Evolutionary conservation across 2,329 filamentous ascomycete species (phyloP).

Genomic region (Teratosphaeria destructans): DNA sequence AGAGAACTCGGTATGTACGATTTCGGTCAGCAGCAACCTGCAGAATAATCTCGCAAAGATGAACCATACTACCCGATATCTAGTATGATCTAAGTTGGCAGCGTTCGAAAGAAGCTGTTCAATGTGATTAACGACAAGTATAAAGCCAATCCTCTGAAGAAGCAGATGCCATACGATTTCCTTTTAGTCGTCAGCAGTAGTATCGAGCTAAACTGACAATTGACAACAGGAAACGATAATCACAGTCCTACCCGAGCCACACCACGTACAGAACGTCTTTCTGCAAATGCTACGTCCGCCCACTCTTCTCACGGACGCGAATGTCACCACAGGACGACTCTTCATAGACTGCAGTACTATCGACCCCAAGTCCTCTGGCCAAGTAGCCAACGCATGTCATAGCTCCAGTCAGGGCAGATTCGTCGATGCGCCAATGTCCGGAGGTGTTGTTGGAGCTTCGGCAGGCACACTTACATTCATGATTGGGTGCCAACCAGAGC

Average conservation of each 20-base stretch:
- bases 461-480: conserved; percentile 91
- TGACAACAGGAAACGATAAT: conserved; percentile 64
- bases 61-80: conserved; percentile 28
- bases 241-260: conserved; percentile 79
- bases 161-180: background rate
- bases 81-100: conserved; percentile 68
- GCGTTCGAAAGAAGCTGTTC: conserved; percentile 36
- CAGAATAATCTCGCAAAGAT: conserved; percentile 28
- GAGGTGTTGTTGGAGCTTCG: conserved; percentile 81
- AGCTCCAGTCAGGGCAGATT: conserved; percentile 62
- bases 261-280: conserved; percentile 78
- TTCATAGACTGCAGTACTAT: conserved; percentile 98
- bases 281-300: conserved; percentile 57
- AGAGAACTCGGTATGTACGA: conserved; percentile 52
- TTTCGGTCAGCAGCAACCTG: background rate
- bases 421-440: conserved; percentile 93
- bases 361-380: conserved; percentile 72
- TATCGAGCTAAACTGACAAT: background rate
- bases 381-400: conserved; percentile 61
- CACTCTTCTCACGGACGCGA: conserved; percentile 38
- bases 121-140: conserved; percentile 49
- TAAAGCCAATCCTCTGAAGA: conserved; percentile 66
- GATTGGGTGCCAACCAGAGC: conserved; percentile 59
- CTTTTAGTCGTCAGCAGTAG: conserved; percentile 43
- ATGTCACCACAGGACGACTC: conserved; percentile 49